A percentile compares a stretch with the other conserved stretches of the same genome.
Evolutionary conservation across 108 stramenopile genomes (phyloP).

Genomic region (Aurantiochytrium sp.): DNA sequence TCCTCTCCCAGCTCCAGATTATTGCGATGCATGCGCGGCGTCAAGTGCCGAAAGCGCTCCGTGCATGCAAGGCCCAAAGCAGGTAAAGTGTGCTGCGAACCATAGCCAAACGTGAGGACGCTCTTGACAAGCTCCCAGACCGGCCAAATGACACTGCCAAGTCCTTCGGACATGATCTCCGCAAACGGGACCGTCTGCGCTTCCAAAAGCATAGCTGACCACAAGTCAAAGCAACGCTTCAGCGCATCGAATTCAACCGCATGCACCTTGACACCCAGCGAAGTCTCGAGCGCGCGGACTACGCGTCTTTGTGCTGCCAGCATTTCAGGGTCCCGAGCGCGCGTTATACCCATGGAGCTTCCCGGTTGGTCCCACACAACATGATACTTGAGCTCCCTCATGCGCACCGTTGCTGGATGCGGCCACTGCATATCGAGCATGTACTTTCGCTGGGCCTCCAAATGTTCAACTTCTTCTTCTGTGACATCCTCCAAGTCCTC

Average conservation of each 20-base stretch:
- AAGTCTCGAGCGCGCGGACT: not conserved
- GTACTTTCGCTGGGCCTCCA: not conserved
- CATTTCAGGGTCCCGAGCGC: not conserved
- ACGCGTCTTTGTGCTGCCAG: not conserved
- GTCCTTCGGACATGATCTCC: conserved; percentile 1
- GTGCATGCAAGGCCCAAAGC: not conserved
- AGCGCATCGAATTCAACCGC: not conserved
- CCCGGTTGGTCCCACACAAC: conserved; percentile 2
- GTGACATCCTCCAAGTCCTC: not conserved
- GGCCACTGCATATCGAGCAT: not conserved
- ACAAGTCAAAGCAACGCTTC: not conserved
- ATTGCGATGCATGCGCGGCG: not conserved
- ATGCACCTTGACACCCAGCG: not conserved
- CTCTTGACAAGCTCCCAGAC: not conserved
- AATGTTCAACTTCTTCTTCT: not conserved
- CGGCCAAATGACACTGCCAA: not conserved
- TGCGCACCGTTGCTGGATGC: not conserved
- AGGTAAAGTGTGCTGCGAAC: not conserved
- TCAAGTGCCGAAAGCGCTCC: not conserved
- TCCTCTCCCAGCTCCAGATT: not conserved
- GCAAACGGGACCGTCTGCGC: not conserved
- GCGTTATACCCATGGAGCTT: not conserved
- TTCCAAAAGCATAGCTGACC: not conserved
- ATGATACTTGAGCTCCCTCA: not conserved
- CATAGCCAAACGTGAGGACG: not conserved